A percentile compares a stretch with the other conserved stretches of the same genome.
Conservation (phyloP, 108 stramenopile species). For the Stephanodiscus triporus region DNA sequence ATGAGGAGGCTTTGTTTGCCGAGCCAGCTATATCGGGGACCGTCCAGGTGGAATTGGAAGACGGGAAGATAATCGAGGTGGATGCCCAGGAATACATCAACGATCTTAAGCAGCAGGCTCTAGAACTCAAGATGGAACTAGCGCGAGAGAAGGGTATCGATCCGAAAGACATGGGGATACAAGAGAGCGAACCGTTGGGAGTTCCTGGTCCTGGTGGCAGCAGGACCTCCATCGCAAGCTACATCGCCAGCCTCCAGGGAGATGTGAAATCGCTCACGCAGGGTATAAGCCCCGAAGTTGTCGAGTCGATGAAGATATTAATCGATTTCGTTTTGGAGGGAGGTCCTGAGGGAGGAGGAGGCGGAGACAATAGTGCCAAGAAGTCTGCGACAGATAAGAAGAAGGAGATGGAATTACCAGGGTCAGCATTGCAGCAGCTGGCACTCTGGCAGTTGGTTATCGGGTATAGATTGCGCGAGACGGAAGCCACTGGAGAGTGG, state of each 20-base stretch:
- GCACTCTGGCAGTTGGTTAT: slow-evolving; percentile 91
- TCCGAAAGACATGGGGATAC: slow-evolving; percentile 21
- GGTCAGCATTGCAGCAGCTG: slow-evolving; percentile 83
- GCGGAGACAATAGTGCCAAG: slow-evolving; percentile 20
- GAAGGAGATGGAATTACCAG: slow-evolving; percentile 85
- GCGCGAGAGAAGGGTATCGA: slow-evolving; percentile 57
- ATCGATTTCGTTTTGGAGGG: slow-evolving; percentile 89
- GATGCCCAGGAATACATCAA: slow-evolving; percentile 88
- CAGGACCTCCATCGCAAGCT: slow-evolving; percentile 65
- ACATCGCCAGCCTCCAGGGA: slow-evolving; percentile 81
- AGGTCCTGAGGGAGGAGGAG: slow-evolving; percentile 47
- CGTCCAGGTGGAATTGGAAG: slow-evolving; percentile 78
- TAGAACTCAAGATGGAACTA: slow-evolving; percentile 74
- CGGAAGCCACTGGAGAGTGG: slow-evolving; percentile 88
- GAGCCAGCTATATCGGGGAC: slow-evolving; percentile 57
- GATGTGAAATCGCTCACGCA: slow-evolving; percentile 80
- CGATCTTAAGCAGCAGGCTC: slow-evolving; percentile 76
- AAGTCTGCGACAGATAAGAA: slow-evolving; percentile 25
- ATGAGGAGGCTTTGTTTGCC: slow-evolving; percentile 24
- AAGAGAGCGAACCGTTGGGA: slow-evolving; percentile 14
- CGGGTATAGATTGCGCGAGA: slow-evolving; percentile 88
- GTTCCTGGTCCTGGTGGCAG: slow-evolving; percentile 17
- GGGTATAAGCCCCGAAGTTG: slow-evolving; percentile 80
- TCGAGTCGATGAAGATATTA: slow-evolving; percentile 87
- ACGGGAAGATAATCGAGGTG: slow-evolving; percentile 79